Base-by-base conservation (phyloP, 225 moss, liverwort and hornwort genomes). In the Takakia lepidozioides region DNA sequence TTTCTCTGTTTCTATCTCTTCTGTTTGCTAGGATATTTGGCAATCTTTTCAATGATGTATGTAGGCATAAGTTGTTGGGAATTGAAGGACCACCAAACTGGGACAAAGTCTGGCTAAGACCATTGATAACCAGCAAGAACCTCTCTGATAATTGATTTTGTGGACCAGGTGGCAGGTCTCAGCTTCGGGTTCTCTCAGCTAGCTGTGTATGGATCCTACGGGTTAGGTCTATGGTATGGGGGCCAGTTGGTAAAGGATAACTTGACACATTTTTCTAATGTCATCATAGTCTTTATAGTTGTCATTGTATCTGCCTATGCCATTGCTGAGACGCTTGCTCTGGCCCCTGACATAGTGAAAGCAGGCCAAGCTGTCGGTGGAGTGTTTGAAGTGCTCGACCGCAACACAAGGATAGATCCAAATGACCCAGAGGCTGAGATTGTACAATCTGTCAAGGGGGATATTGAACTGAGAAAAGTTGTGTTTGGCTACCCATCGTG, bases 231-330 rank as follows among this genome's bases (percentile, higher is more conserved):
- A 23, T 75, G 75, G 75, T 75, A 75, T 29, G 34, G 69, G 2
- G 69, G 64, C 3, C 69, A 55, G 9, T 29, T 75, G 35, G 75
- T 75, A 43, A 27, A 21, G 25, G 58, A 13, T 36, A 51, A 69
- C 11, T 65, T 65, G 22, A 61, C 69, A 1, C 54, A 66, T 15
- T 75, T 75, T 38, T 64, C 60, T 7, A 61, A 65, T 10, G 64
- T 75, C 15, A 69, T 75, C 69, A 75, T 69, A 29, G 58, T 61
- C 1, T 75, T 75, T 46, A 75, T 75, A 69, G 75, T 75, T n/a
- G 60, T 75, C 22, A 61, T 75, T 26, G 69, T 75, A 49, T 69
- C 75, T 3, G 75, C 75, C 11, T 75, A 69, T 38, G 75, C 69
- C 9, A 56, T 75, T 3, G 70, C 75, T 4, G 75, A 75, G 35